Evolutionary conservation across 2,329 filamentous ascomycete genomes (phyloP).

Genomic region (Colletotrichum sp.): DNA sequence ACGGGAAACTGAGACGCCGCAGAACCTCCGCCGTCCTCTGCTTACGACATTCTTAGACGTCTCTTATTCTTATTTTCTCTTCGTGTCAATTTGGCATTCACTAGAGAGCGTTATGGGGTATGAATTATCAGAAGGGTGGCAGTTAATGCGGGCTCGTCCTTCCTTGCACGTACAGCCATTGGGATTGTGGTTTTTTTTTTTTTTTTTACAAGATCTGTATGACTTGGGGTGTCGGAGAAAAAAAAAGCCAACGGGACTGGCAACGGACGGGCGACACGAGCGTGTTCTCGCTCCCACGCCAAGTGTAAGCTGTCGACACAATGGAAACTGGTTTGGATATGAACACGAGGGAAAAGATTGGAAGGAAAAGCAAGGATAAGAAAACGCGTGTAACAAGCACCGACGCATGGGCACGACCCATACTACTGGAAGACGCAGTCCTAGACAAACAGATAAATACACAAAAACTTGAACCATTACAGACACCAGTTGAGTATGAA

Average conservation of each 20-base stretch:
- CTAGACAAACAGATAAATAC: conserved; percentile 15
- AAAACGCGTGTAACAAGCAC: background rate
- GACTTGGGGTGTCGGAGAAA: background rate
- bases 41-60: conserved; percentile 22
- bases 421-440: background rate
- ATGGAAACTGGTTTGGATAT: background rate
- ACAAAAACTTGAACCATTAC: background rate
- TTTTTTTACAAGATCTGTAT: background rate
- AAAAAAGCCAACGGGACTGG: background rate
- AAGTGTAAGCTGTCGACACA: background rate
- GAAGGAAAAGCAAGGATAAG: conserved; percentile 3
- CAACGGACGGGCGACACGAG: background rate
- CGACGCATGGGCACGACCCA: background rate
- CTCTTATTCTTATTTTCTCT: conserved; percentile 17
- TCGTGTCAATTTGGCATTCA: conserved; percentile 14
- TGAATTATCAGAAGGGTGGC: background rate
- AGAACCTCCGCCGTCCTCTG: background rate
- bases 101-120: conserved; percentile 10
- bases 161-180: background rate
- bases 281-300: background rate
- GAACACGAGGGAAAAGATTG: background rate
- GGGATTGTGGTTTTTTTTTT: conserved; percentile 1
- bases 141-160: background rate
- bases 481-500: too few relatives aligned
- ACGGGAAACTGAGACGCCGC: background rate